Base-by-base conservation (phyloP, 306 rosid genomes). In the Trifolium dubium region DNA sequence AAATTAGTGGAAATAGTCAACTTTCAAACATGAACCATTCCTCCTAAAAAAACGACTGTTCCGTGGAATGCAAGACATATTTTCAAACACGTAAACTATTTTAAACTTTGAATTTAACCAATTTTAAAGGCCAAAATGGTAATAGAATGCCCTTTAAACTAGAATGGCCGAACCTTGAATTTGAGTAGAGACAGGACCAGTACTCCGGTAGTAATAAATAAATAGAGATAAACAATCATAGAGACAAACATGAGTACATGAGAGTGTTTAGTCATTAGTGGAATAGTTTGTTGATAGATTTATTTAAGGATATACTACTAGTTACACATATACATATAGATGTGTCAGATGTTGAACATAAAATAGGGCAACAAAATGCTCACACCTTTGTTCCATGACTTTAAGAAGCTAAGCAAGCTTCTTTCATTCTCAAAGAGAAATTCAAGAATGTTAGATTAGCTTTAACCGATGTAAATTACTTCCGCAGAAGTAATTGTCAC, bases 371-470 rank as follows among this genome's bases (percentile, higher is more conserved):
- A 3, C 32, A 30, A 30, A 30, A 30, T 30, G 3, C 2, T 30
- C 32, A 30, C 3, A 30, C 32, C 32, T 30, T 30, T 30, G 32
- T 30, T 30, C 3, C 34, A 31, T 31, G 91, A 85, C 5, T 84
- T 90, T 69, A 88, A 85, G 73, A 90, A 82, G 64, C 96, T n/a
- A 90, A 67, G 23, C 23, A 23, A 23, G 96, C 98, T 63, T 90
- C 96, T 66, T 92, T 87, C 85, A 88, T 81, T 76, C 65, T 92
- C 74, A 90, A 84, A 81, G 89, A 87, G 86, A 88, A 88, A 82
- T 77, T 90, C 80, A 90, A 87, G 82, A 85, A 82, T 60, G 96
- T 91, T 14, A 87, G 96, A 78, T 78, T 92, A 56, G 92, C 92
- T 39, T 90, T 92, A 74, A 89, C 96, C 1, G 90, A 90, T 87